Base-by-base conservation (phyloP, 1,139 yeast genomes). In the Diutina neorugosa region DNA sequence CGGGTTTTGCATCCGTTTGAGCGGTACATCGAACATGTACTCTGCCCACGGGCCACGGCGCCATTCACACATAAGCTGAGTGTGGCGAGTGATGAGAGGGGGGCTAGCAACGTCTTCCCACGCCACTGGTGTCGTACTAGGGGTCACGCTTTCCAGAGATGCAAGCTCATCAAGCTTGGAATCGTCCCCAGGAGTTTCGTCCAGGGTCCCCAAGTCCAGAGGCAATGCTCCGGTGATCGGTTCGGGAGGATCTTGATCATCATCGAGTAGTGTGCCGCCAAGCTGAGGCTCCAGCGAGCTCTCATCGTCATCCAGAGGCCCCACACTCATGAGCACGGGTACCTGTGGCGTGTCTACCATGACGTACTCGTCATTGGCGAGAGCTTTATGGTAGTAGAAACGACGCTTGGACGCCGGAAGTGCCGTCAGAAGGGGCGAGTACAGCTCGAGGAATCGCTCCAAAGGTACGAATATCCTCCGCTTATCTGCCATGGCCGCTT, bases 191-290 rank as follows among this genome's bases (percentile, higher is more conserved):
- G 34, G 7, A 9, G 23, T 18, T 11, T 44, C 48, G 16, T 44
- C 48, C 48, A 44, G 48, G 6, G 23, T 25, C 18, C 48, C 48
- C 3, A 44, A 20, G 3, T 44, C 48, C 52, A 67, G 68, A 25
- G 68, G 71, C 53, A 74, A 65, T 54, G 63, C 62, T 51, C 66
- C 69, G 62, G 69, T 78, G 54, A 69, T 72, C 47, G 67, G 74
- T 54, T 78, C 81, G 53, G 81, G 70, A 57, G 72, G 74, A 59
- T 82, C 82, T 1, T 76, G 73, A 12, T 82, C 18, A 16, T 46
- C 50, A 19, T 46, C 40, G 27, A 46, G 20, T 3, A 27, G 21
- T 3, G 19, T 27, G 14, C 27, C 50, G 40, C 50, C 50, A 46
- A 46, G 16, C 40, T n/a, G 40, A 27, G 50, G 40, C 19, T 46